Base-by-base conservation (phyloP, 345 rosid genomes). In the Bretschneidera sinensis region DNA sequence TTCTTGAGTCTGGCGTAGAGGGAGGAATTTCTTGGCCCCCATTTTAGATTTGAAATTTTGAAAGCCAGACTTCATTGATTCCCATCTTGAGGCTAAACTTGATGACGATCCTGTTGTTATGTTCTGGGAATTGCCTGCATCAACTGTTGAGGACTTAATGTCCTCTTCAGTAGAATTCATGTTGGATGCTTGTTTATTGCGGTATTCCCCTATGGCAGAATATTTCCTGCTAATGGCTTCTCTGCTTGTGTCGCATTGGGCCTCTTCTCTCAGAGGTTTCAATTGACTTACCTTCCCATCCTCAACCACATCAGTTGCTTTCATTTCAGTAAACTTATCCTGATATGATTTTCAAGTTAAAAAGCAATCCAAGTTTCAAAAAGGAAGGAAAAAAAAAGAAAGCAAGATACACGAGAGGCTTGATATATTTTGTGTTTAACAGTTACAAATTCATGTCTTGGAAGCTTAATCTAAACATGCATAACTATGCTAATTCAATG, bases 11-110 rank as follows among this genome's bases (percentile, higher is more conserved):
- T 80, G 85, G 19, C 72, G 66, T 60, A 79, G 14, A 23, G 81
- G 87, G 20, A 81, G 73, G 65, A 82, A 78, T 22, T 59, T 78
- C 55, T 69, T 72, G 17, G 78, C 74, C n/a, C 74, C 89, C 7
- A 84, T 65, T 35, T 76, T 82, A 5, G 80, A 78, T 73, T 70
- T 86, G 63, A 86, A 82, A 72, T 59, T 78, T 62, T 74, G 83
- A 54, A 82, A 78, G 21, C 86, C 83, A 10, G 66, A 76, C 80
- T 80, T 86, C 89, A 84, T 82, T 7, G 83, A 82, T 59, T 65
- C 77, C 94, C 89, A 86, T 66, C 64, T 84, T 0, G 72, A 72
- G 21, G 78, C 67, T 43, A 82, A 66, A 53, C 77, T 79, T 0
- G 77, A 66, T 39, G 86, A 59, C 17, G 76, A 52, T 10, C 65